Evolutionary conservation across 495 filamentous ascomycete species (phyloP).

Genomic region (Penicillium pancosmium): DNA sequence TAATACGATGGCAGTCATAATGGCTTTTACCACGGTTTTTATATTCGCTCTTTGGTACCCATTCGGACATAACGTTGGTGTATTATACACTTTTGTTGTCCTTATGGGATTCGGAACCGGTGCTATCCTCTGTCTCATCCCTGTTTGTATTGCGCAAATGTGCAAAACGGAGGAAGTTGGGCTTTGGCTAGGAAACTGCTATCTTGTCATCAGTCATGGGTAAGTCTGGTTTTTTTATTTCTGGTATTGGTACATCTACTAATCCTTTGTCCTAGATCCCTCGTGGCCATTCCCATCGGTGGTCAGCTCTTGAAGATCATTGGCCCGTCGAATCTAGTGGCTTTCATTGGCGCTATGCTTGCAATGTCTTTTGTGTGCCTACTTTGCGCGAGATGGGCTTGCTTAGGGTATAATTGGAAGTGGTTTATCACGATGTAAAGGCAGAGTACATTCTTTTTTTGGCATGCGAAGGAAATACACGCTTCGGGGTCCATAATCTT

Average conservation of each 20-base stretch:
- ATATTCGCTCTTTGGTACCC: conserved; percentile 2
- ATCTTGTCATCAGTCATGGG: background rate
- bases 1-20: background rate
- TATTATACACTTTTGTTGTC: background rate
- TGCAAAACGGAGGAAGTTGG: conserved; percentile 3
- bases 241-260: background rate
- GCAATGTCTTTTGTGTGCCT: background rate
- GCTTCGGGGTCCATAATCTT: background rate
- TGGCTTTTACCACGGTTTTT: background rate
- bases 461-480: background rate
- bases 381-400: background rate
- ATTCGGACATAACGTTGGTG: background rate
- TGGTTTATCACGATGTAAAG: background rate
- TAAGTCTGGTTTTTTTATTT: background rate
- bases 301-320: background rate
- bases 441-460: background rate
- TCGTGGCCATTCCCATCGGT: background rate
- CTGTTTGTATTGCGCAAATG: conserved; percentile 1
- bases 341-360: conserved; percentile 2
- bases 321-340: background rate
- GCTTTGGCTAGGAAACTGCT: background rate
- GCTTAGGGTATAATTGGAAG: background rate
- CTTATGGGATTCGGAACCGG: conserved; percentile 1
- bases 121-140: background rate
- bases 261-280: background rate